Percentiles rank a stretch among this genome's conserved stretches.
Conservation (phyloP, 306 rosid species). For the Prunus mira region DNA sequence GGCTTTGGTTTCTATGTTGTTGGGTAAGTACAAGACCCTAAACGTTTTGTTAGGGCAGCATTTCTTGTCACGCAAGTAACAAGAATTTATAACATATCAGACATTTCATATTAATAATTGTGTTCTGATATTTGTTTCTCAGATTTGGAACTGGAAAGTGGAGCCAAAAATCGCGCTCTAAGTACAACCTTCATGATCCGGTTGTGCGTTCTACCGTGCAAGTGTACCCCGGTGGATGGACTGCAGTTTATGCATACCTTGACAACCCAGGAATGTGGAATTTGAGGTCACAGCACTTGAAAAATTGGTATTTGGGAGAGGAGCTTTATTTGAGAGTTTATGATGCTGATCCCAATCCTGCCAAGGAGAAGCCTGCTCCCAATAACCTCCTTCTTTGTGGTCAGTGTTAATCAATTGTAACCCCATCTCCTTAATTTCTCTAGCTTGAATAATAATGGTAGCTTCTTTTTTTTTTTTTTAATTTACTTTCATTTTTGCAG, state of each 20-base stretch:
- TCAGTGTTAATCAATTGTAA: slow-evolving; percentile 26
- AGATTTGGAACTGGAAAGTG: slow-evolving; percentile 56
- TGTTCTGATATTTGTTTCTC: neutral
- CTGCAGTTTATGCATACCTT: slow-evolving; percentile 59
- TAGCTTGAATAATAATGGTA: neutral
- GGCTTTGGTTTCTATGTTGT: slow-evolving; percentile 66
- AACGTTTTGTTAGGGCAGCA: neutral
- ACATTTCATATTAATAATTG: neutral
- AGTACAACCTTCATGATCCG: slow-evolving; percentile 50
- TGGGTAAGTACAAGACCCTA: slow-evolving; percentile 32
- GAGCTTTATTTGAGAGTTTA: slow-evolving; percentile 67
- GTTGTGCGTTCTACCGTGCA: slow-evolving; percentile 58
- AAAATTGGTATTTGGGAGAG: slow-evolving; percentile 59
- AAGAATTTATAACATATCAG: neutral
- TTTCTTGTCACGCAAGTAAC: neutral
- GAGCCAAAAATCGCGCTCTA: slow-evolving; percentile 21
- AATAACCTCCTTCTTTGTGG: slow-evolving; percentile 52
- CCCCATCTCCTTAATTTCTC: neutral
- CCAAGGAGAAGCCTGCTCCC: slow-evolving; percentile 52
- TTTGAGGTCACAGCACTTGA: slow-evolving; percentile 67
- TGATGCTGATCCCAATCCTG: slow-evolving; percentile 53
- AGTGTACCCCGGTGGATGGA: slow-evolving; percentile 69
- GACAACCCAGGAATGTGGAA: slow-evolving; percentile 83
- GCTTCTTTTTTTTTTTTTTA: neutral
- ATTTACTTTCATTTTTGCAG: slow-evolving; percentile 23